Conservation (phyloP, 164 flowering plant genomes). For the Litsea cubeba region DNA sequence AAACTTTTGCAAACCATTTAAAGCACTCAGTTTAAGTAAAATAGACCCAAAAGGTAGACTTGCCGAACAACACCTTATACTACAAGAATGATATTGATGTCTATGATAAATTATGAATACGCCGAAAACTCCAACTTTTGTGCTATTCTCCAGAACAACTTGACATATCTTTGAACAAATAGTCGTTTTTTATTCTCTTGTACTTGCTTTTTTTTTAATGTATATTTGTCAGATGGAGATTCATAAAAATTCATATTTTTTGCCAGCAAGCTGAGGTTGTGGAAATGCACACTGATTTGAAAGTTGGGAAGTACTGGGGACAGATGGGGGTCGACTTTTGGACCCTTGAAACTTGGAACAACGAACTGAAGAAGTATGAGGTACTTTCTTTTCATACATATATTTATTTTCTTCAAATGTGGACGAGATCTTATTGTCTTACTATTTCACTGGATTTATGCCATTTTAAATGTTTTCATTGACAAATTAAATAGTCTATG, state of each 20-base stretch:
- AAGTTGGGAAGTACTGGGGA: constrained; percentile 75
- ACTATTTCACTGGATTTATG: no score
- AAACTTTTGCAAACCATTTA: no score
- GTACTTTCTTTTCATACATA: constrained; percentile 21
- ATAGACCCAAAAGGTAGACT: no score
- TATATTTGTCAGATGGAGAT: background rate
- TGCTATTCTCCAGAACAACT: no score
- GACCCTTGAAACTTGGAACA: constrained; percentile 58
- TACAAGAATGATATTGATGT: no score
- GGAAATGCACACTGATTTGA: constrained; percentile 61
- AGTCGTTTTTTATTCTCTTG: background rate
- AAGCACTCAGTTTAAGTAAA: no score
- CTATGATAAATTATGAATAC: no score
- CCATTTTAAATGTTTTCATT: background rate
- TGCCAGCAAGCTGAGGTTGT: constrained; percentile 71
- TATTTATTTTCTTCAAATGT: no score
- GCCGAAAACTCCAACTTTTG: no score
- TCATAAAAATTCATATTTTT: background rate
- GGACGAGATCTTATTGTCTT: background rate
- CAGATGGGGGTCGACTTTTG: constrained; percentile 86
- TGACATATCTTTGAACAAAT: no score
- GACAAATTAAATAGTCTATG: background rate
- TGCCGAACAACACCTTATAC: no score
- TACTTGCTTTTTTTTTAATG: background rate
- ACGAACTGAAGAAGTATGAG: constrained; percentile 57